Conservation (phyloP, 2,329 filamentous ascomycete species). For the Fusarium sp. region DNA sequence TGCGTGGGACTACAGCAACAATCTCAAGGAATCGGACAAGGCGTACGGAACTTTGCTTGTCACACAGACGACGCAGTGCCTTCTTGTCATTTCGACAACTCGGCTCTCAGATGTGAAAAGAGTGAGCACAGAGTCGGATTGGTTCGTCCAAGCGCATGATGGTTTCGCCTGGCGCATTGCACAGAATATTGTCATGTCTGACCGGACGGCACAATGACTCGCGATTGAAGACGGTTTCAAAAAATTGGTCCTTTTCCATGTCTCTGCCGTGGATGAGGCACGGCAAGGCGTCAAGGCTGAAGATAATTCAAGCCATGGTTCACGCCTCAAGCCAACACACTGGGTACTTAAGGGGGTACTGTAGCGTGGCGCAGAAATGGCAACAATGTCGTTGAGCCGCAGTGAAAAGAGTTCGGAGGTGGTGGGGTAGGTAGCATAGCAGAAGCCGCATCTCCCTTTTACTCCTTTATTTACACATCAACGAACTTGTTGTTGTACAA, state of each 20-base stretch:
- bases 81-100: conserved; percentile 4
- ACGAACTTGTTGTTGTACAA: conserved; percentile 17
- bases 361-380: background rate
- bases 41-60: background rate
- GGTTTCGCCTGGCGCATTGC: background rate
- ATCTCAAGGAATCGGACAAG: background rate
- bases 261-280: background rate
- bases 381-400: background rate
- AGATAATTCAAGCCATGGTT: background rate
- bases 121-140: background rate
- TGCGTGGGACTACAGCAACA: background rate
- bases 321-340: background rate
- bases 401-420: background rate
- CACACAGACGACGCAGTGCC: conserved; percentile 2
- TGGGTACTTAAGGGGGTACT: background rate
- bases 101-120: conserved; percentile 17
- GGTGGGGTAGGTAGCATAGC: background rate
- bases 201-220: background rate
- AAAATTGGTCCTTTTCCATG: background rate
- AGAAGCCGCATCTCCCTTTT: conserved; percentile 7
- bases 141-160: background rate
- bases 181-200: background rate
- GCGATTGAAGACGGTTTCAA: background rate
- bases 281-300: conserved; percentile 1
- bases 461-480: conserved; percentile 7